A percentile compares a stretch with the other conserved stretches of the same genome.
Conservation (phyloP, 345 rosid genomes). For the Melastoma malabathricum region DNA sequence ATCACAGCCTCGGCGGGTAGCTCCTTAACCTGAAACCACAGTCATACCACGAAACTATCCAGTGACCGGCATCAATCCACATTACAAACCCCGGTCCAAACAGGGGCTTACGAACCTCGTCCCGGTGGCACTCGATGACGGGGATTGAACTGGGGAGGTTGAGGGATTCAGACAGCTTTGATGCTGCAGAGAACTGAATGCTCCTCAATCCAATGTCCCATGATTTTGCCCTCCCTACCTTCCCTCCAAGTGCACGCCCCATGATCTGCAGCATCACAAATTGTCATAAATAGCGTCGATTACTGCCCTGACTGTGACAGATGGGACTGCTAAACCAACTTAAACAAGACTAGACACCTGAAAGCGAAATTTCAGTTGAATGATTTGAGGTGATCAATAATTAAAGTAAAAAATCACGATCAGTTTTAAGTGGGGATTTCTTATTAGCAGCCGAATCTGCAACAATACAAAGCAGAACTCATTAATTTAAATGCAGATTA, state of each 20-base stretch:
- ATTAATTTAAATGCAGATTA: too few species aligned
- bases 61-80: neutral
- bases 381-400: too few species aligned
- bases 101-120: conserved; percentile 29
- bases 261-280: conserved; percentile 23
- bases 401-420: too few species aligned
- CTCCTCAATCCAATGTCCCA: conserved; percentile 58
- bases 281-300: too few species aligned
- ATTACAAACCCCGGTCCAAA: neutral
- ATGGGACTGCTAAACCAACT: too few species aligned
- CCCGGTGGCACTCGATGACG: conserved; percentile 46
- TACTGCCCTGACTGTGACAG: too few species aligned
- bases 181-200: conserved; percentile 7
- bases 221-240: conserved; percentile 24
- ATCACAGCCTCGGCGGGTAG: conserved; percentile 40
- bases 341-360: too few species aligned
- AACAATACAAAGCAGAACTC: too few species aligned
- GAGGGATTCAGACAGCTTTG: conserved; percentile 20
- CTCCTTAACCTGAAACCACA: conserved; percentile 23
- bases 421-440: too few species aligned
- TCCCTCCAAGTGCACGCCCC: conserved; percentile 53
- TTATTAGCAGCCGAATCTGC: too few species aligned
- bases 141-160: conserved; percentile 24
- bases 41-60: too few species aligned
- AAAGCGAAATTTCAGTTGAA: too few species aligned